These are phyloP conservation scores for Rhizodiscina lignyota DNA, from an alignment of 495 filamentous ascomycete genomes.

Conservation along the genomic window DNA sequence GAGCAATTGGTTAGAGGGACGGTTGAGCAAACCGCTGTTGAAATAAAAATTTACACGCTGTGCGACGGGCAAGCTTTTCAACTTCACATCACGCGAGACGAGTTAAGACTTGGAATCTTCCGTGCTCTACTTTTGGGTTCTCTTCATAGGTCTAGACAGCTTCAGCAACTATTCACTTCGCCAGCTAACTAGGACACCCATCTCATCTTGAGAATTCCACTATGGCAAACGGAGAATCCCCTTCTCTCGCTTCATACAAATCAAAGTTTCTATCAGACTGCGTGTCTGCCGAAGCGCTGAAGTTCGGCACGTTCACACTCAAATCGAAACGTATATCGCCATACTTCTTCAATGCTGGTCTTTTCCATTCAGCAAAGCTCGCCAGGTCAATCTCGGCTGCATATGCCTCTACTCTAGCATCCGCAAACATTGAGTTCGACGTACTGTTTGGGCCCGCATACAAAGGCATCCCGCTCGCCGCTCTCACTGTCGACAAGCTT, in stretches of 20 bases:
- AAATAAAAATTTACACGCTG: too few species aligned
- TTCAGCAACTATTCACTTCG: too few species aligned
- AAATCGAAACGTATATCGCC: constrained; percentile 87
- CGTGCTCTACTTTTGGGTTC: too few species aligned
- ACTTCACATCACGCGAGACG: too few species aligned
- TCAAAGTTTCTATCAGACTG: constrained; percentile 53
- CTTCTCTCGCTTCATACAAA: constrained; percentile 29
- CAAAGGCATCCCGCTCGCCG: constrained; percentile 86
- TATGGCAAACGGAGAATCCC: not conserved
- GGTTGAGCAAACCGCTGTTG: too few species aligned
- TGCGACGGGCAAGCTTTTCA: too few species aligned
- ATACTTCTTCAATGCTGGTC: constrained; percentile 97
- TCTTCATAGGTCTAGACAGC: too few species aligned
- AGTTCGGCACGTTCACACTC: constrained; percentile 75
- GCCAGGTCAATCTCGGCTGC: constrained; percentile 57
- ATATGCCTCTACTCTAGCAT: constrained; percentile 57
- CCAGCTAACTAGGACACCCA: too few species aligned
- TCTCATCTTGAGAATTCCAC: too few species aligned
- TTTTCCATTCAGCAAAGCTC: constrained; percentile 62
- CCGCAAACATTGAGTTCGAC: constrained; percentile 38
- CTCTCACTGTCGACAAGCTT: constrained; percentile 52
- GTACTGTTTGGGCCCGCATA: constrained; percentile 78
- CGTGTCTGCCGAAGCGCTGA: constrained; percentile 57
- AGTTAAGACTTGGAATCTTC: too few species aligned
- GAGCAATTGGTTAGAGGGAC: too few species aligned